Evolutionary conservation across 1,284 basidiomycete species (phyloP).

Genomic region (Agaricales sp.): DNA sequence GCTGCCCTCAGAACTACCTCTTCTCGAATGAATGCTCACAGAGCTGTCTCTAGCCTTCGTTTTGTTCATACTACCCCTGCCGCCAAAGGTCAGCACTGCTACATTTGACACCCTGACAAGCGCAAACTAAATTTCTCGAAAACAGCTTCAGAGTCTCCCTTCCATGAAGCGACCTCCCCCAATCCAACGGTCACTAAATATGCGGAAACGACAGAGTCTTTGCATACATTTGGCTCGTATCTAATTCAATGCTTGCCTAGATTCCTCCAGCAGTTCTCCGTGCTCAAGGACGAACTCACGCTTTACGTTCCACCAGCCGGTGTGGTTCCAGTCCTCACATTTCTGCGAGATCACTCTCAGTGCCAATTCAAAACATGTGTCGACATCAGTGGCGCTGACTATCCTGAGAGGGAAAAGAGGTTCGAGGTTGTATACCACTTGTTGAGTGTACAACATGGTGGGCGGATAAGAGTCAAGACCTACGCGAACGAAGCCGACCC

Average conservation of each 20-base stretch:
- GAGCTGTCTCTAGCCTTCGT: background rate
- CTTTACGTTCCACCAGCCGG: constrained; percentile 82
- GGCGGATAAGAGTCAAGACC: constrained; percentile 94
- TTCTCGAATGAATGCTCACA: background rate
- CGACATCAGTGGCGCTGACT: constrained; percentile 96
- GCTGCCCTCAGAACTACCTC: background rate
- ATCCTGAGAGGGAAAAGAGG: constrained; percentile 85
- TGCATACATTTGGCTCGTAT: constrained; percentile 89
- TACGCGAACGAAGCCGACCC: constrained; percentile 95
- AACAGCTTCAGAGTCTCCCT: constrained; percentile 65
- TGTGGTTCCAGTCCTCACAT: constrained; percentile 81
- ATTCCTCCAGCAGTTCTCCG: constrained; percentile 95
- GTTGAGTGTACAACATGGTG: constrained; percentile 66
- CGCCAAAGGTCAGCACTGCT: constrained; percentile 32
- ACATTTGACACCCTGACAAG: background rate
- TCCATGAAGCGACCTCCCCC: constrained; percentile 77
- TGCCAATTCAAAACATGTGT: constrained; percentile 91
- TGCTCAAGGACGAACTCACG: constrained; percentile 94
- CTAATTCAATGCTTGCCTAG: constrained; percentile 86
- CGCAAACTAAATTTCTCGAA: background rate
- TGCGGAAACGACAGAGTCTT: constrained; percentile 57
- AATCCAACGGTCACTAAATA: constrained; percentile 71
- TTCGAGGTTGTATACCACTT: constrained; percentile 99
- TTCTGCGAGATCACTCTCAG: constrained; percentile 94
- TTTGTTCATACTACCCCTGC: constrained; percentile 33